These are phyloP conservation scores for Lithohypha guttulata DNA, from an alignment of 2,329 filamentous ascomycete species.

Conservation along the genomic window DNA sequence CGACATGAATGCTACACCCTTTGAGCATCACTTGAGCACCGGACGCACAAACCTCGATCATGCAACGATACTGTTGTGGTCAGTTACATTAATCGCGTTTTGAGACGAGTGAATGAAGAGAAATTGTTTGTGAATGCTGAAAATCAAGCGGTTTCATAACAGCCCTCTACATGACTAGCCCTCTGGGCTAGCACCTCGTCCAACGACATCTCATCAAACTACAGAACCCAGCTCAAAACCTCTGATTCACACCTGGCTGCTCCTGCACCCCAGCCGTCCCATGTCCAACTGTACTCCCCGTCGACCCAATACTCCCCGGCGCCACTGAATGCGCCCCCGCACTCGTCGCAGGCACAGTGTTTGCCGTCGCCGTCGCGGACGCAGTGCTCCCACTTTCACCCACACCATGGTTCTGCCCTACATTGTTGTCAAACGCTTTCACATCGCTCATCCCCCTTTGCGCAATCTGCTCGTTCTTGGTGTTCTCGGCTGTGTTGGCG, in stretches of 20 bases:
- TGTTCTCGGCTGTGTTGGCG: constrained; percentile 24
- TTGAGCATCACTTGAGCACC: too few species aligned
- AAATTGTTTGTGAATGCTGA: too few species aligned
- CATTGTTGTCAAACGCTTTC: constrained; percentile 4
- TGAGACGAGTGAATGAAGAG: too few species aligned
- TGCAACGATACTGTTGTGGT: too few species aligned
- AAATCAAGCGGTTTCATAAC: too few species aligned
- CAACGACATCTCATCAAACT: too few species aligned
- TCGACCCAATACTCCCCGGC: not conserved
- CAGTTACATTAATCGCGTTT: too few species aligned
- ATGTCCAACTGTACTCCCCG: not conserved
- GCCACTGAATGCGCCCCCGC: not conserved
- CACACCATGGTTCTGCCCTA: constrained; percentile 4
- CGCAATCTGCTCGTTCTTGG: constrained; percentile 29
- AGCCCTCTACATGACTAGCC: too few species aligned
- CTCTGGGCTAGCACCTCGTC: too few species aligned
- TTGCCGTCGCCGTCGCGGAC: not conserved
- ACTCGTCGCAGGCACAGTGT: not conserved
- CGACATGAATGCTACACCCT: too few species aligned
- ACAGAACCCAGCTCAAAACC: not conserved
- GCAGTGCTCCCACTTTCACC: not conserved
- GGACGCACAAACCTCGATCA: too few species aligned
- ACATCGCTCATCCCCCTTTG: constrained; percentile 22
- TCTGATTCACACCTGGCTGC: not conserved
- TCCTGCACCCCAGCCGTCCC: not conserved